Evolutionary conservation across 202 grass and related monocot species (phyloP), one percentile per base, ranked within the genome.

Genomic region (Digitaria exilis): DNA sequence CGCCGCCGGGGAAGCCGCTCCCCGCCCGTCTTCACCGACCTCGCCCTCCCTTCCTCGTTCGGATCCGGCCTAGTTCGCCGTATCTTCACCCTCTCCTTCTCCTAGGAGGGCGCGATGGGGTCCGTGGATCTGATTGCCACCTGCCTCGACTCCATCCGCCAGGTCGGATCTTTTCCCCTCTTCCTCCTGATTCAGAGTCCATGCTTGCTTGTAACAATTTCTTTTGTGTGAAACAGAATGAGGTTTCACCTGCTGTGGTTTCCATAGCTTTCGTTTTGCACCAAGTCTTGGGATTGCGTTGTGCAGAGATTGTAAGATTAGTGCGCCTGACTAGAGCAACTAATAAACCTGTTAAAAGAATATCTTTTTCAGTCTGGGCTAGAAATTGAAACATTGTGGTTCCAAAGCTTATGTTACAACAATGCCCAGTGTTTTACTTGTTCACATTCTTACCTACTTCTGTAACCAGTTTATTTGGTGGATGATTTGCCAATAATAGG

Each of bases 41-140:
- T 65, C 32, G 29, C 60, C 18, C 18, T 22, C 29, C 18, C 71
- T 3, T 2, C 71, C 10, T 55, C 18, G 30, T 55, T 5, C 5
- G 19, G 50, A 74, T 39, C 50, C 31, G 50, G 11, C 21, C 35
- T 29, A 28, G 25, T 4, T 24, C 12, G 12, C 57, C 57, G 57
- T n/a, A n/a, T n/a, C n/a, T n/a, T n/a, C 57, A 1, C 5, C 25
- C 24, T 16, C 4, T 56, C 57, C 13, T 3, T 25, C 25, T 59
- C 25, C 13, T 15, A 28, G 45, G 43, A 58, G 71, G 37, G 7
- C n/a, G 55, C 31, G 1, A 98, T 98, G 95, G 95, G 73, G 48
- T 94, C 90, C 21, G 72, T 93, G 57, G 92, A 98, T 91, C 92
- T 98, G 60, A 85, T 95, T 77, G 84, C 72, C 64, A 82, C 90